Percentiles rank a stretch among this genome's conserved stretches.
Conservation (phyloP, 208 protist species). For the Trichomonas tenax region DNA sequence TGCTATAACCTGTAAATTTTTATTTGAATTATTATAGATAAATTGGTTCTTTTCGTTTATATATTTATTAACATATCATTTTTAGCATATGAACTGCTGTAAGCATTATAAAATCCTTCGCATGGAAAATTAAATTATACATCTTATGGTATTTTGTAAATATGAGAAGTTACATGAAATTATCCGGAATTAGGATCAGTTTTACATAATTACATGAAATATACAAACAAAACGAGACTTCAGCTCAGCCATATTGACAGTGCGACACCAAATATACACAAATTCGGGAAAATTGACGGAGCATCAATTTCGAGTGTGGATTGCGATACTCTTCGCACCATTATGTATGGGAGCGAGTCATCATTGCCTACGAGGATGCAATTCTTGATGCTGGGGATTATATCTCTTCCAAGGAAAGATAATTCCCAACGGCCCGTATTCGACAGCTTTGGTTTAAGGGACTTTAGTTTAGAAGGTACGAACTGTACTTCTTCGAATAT, state of each 20-base stretch:
- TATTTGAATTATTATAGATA: too few species aligned
- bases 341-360: background rate
- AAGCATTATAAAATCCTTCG: too few species aligned
- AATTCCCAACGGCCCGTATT: background rate
- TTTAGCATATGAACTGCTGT: too few species aligned
- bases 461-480: background rate
- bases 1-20: too few species aligned
- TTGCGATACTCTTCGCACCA: background rate
- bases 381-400: background rate
- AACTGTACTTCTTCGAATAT: background rate
- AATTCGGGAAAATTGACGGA: background rate
- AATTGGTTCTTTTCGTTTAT: too few species aligned
- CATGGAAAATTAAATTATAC: too few species aligned
- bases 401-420: background rate
- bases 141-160: too few species aligned
- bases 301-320: background rate
- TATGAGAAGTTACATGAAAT: too few species aligned
- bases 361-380: background rate
- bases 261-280: background rate
- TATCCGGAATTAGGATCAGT: too few species aligned
- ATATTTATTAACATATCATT: too few species aligned
- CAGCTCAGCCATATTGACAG: background rate
- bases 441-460: background rate
- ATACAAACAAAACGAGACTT: background rate
- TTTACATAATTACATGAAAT: background rate